A percentile compares a stretch with the other conserved stretches of the same genome.
Evolutionary conservation across 225 moss, liverwort and hornwort species (phyloP).

Genomic region (Lunularia cruciata): DNA sequence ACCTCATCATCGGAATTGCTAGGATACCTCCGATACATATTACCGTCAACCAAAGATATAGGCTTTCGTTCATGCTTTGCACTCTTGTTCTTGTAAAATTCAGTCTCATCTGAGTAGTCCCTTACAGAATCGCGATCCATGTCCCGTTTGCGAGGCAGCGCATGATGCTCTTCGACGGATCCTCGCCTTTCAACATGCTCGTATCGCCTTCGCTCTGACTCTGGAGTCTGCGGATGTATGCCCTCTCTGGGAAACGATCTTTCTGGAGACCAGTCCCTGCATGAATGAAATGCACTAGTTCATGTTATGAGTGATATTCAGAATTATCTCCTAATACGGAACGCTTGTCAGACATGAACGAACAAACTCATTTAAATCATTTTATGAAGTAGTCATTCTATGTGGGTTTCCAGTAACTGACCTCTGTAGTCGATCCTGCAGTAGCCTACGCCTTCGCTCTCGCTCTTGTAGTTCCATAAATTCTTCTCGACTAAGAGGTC

Average conservation of each 20-base stretch:
- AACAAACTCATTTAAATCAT: too few relatives aligned
- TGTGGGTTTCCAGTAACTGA: slow-evolving; percentile 26
- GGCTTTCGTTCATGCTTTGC: slow-evolving; percentile 60
- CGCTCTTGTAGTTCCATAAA: slow-evolving; percentile 91
- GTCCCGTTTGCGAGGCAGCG: slow-evolving; percentile 56
- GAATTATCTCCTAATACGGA: background rate
- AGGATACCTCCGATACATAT: slow-evolving; percentile 54
- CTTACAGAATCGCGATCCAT: slow-evolving; percentile 67
- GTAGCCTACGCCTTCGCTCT: slow-evolving; percentile 63
- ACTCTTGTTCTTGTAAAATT: slow-evolving; percentile 60
- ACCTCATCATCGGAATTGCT: slow-evolving; percentile 74
- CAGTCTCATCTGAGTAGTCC: slow-evolving; percentile 65
- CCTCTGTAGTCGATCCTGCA: slow-evolving; percentile 81
- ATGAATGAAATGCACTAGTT: background rate
- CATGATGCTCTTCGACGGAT: slow-evolving; percentile 50
- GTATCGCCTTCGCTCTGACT: slow-evolving; percentile 68
- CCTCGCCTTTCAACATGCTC: slow-evolving; percentile 66
- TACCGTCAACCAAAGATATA: slow-evolving; percentile 49
- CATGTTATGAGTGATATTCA: background rate
- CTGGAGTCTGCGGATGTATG: slow-evolving; percentile 64
- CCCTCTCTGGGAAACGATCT: slow-evolving; percentile 63
- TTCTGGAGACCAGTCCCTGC: slow-evolving; percentile 89
- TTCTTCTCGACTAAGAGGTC: slow-evolving; percentile 87
- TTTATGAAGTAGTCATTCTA: background rate
- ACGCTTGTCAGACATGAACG: too few relatives aligned